Evolutionary conservation across 805 yeast genomes (phyloP).

Genomic region (Candida andamanensis): DNA sequence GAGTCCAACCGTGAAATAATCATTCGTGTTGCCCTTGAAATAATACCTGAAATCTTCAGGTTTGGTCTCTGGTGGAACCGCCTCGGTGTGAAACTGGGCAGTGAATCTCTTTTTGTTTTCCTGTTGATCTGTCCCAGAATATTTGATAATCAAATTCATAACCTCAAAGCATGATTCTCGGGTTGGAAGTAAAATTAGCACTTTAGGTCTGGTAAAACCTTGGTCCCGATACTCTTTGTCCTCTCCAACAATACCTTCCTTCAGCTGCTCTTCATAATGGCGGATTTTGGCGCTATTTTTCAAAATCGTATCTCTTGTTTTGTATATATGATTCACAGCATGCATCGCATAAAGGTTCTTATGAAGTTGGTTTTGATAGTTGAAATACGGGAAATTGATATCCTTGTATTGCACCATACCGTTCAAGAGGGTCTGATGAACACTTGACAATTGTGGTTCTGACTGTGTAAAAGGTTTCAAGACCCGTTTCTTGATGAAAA

Average conservation of each 20-base stretch:
- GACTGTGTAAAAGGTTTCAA: conserved; percentile 12
- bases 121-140: conserved; percentile 67
- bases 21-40: conserved; percentile 88
- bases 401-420: conserved; percentile 74
- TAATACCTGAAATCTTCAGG: conserved; percentile 78
- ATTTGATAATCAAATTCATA: conserved; percentile 53
- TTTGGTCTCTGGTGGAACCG: conserved; percentile 47
- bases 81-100: conserved; percentile 56
- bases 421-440: conserved; percentile 52
- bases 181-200: conserved; percentile 76
- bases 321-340: conserved; percentile 73
- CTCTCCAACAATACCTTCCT: conserved; percentile 28
- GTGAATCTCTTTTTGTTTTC: conserved; percentile 77
- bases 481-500: conserved; percentile 27
- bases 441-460: conserved; percentile 12
- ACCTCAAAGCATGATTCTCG: conserved; percentile 71
- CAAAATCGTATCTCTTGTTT: conserved; percentile 80
- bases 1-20: conserved; percentile 85
- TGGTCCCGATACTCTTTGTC: conserved; percentile 79
- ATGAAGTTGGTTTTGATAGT: conserved; percentile 48
- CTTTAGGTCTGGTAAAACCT: conserved; percentile 93
- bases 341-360: conserved; percentile 66
- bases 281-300: conserved; percentile 64
- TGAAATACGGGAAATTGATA: conserved; percentile 52
- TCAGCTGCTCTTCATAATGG: conserved; percentile 35